Evolutionary conservation across 805 yeast genomes (phyloP).

Genomic region (Candida koratica): DNA sequence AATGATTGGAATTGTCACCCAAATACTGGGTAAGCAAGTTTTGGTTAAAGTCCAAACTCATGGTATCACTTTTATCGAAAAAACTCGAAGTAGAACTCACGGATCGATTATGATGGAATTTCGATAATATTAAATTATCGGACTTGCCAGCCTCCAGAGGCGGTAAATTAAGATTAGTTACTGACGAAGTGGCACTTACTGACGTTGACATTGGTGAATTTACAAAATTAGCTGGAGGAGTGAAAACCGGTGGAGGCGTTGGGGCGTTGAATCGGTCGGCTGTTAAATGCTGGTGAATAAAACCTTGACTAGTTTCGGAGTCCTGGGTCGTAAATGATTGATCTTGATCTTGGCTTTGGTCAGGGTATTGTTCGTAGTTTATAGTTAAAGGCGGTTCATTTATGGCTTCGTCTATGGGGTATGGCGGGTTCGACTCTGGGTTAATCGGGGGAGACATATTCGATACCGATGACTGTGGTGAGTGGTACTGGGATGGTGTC

Average conservation of each 20-base stretch:
- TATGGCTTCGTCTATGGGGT: not conserved
- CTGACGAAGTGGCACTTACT: slow-evolving; percentile 32
- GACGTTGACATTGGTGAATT: slow-evolving; percentile 25
- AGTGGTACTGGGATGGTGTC: slow-evolving; percentile 9
- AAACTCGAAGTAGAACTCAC: slow-evolving; percentile 38
- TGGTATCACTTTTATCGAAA: slow-evolving; percentile 27
- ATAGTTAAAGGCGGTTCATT: slow-evolving; percentile 1
- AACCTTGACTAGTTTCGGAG: too few relatives aligned
- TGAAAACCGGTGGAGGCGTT: slow-evolving; percentile 8
- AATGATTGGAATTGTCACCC: slow-evolving; percentile 45
- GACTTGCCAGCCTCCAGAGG: slow-evolving; percentile 18
- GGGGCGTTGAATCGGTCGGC: too few relatives aligned
- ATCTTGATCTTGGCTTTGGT: not conserved
- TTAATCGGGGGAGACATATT: not conserved
- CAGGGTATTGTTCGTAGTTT: not conserved
- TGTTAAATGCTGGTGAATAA: not conserved
- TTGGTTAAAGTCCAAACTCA: slow-evolving; percentile 49
- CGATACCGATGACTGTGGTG: slow-evolving; percentile 6
- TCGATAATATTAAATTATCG: slow-evolving; percentile 24
- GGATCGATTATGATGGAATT: slow-evolving; percentile 28
- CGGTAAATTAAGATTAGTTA: slow-evolving; percentile 30
- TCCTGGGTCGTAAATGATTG: too few relatives aligned
- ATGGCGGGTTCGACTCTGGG: not conserved
- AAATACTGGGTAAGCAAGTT: slow-evolving; percentile 49
- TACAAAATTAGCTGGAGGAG: not conserved